These are phyloP conservation scores for Jaenimonas drosophilae DNA, from an alignment of 208 protist genomes.

Conservation along the genomic window DNA sequence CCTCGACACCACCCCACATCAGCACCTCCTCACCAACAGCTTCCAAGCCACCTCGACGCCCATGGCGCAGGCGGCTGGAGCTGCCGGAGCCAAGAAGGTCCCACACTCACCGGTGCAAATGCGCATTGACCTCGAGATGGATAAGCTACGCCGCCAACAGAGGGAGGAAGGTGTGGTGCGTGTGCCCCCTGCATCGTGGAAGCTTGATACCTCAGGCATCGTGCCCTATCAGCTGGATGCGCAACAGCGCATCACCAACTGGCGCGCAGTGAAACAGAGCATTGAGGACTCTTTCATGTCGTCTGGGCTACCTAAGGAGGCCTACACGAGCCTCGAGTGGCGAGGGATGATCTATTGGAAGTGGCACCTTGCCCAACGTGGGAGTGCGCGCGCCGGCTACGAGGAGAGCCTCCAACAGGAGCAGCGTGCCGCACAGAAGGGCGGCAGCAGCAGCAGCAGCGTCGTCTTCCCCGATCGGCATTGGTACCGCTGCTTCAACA, in stretches of 20 bases:
- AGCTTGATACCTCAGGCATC: conserved; percentile 51
- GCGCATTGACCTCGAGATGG: conserved; percentile 79
- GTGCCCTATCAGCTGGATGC: conserved; percentile 76
- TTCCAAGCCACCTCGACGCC: conserved; percentile 52
- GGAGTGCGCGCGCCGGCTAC: conserved; percentile 24
- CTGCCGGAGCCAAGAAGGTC: too few relatives aligned
- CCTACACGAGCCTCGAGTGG: conserved; percentile 71
- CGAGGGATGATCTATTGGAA: conserved; percentile 60
- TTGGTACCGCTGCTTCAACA: conserved; percentile 75
- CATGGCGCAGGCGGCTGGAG: conserved; percentile 42
- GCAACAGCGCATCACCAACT: conserved; percentile 67
- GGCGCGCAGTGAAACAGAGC: conserved; percentile 79
- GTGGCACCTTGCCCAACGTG: conserved; percentile 36
- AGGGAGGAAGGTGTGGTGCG: conserved; percentile 83
- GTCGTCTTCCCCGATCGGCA: conserved; percentile 62
- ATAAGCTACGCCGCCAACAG: conserved; percentile 69
- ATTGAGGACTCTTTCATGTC: conserved; percentile 80
- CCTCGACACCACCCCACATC: conserved; percentile 74
- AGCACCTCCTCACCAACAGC: conserved; percentile 79
- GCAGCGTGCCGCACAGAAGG: conserved; percentile 14
- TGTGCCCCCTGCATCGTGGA: conserved; percentile 71
- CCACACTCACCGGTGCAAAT: conserved; percentile 78
- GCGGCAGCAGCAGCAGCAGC: not conserved
- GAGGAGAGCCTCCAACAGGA: conserved; percentile 29
- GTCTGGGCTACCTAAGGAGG: conserved; percentile 57